phyloP scores from a whole-genome alignment of 768 basidiomycete species.

The Leccinum incarnatum region DNA sequence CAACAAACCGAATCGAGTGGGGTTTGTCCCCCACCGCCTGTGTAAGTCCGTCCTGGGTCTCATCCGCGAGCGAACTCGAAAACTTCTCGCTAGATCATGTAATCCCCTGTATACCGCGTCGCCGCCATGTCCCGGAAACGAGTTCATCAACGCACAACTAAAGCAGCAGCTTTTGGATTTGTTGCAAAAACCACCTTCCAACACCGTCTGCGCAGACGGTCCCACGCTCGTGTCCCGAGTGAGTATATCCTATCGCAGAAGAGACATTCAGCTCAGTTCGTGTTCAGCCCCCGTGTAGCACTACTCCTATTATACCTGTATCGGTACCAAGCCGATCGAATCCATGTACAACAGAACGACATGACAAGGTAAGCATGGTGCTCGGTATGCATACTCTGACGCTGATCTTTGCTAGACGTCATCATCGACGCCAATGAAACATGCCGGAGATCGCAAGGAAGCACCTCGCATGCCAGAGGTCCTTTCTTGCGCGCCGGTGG shows the following conservation, averaged over 20 bases:
- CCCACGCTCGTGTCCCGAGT: background rate
- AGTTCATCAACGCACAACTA: background rate
- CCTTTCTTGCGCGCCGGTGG: background rate
- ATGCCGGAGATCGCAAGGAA: background rate
- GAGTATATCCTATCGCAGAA: background rate
- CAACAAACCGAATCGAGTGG: background rate
- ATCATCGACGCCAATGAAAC: slow-evolving; percentile 4
- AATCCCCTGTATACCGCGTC: slow-evolving; percentile 1
- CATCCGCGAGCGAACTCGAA: background rate
- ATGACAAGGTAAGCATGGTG: slow-evolving; percentile 2
- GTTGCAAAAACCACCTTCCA: background rate
- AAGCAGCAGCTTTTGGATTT: background rate
- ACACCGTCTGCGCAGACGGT: background rate
- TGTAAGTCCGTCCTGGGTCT: slow-evolving; percentile 3
- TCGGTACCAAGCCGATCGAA: background rate
- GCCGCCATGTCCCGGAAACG: background rate
- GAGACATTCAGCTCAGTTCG: background rate
- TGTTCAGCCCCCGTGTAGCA: slow-evolving; percentile 2
- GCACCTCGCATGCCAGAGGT: background rate
- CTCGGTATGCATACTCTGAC: background rate
- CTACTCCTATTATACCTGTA: background rate
- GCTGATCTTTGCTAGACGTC: slow-evolving; percentile 7
- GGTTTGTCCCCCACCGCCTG: background rate
- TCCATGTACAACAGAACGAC: background rate
- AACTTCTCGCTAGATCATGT: slow-evolving; percentile 4